Percentiles rank a stretch among this genome's conserved stretches.
Conservation (phyloP, 345 rosid genomes). For the Syzygium oleosum region DNA sequence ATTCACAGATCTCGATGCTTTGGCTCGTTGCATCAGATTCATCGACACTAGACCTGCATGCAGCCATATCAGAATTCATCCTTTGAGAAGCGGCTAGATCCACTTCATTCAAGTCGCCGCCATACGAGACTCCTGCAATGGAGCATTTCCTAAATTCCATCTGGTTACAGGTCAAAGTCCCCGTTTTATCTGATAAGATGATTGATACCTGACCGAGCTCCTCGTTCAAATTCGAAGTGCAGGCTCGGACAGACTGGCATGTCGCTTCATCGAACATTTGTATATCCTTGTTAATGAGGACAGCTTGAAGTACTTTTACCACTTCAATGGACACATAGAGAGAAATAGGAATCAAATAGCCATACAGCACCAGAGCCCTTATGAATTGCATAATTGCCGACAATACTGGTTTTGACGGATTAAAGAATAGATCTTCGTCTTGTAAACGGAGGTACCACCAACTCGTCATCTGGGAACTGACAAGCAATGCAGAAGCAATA, state of each 20-base stretch:
- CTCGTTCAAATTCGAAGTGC: constrained; percentile 70
- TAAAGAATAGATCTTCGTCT: constrained; percentile 21
- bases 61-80: constrained; percentile 30
- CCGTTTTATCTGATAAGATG: constrained; percentile 72
- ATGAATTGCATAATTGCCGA: constrained; percentile 45
- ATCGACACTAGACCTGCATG: background rate
- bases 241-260: constrained; percentile 49
- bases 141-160: constrained; percentile 87
- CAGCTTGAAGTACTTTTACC: constrained; percentile 66
- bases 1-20: constrained; percentile 9
- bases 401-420: constrained; percentile 25
- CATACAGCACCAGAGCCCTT: constrained; percentile 56
- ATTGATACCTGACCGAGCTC: constrained; percentile 81
- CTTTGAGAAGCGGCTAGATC: constrained; percentile 55
- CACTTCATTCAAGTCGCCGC: constrained; percentile 42
- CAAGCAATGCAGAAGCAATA: constrained; percentile 26
- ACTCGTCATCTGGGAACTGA: constrained; percentile 29
- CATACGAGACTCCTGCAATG: constrained; percentile 64
- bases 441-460: constrained; percentile 59
- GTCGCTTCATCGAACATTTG: constrained; percentile 54
- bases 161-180: constrained; percentile 77
- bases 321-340: constrained; percentile 69
- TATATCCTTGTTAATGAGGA: constrained; percentile 53
- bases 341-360: constrained; percentile 78
- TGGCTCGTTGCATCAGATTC: constrained; percentile 10